Conservation (phyloP, 2,329 filamentous ascomycete genomes). For the Pestalotiopsis sp. region DNA sequence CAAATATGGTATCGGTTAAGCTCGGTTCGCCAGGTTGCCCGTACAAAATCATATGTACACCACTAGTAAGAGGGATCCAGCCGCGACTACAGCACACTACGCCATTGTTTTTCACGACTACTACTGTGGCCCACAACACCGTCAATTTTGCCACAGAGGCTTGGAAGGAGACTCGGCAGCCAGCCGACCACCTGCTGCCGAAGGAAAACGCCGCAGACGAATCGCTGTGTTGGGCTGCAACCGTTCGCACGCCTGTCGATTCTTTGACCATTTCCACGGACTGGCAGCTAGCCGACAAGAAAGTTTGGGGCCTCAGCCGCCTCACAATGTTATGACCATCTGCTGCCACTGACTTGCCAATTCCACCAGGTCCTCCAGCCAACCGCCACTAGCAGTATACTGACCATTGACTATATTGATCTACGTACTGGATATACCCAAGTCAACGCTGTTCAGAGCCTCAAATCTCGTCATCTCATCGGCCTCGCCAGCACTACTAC, state of each 20-base stretch:
- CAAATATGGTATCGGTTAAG: background rate
- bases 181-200: background rate
- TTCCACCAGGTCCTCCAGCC: too few relatives aligned
- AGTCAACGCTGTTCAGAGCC: background rate
- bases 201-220: background rate
- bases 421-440: background rate
- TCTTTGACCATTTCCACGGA: too few relatives aligned
- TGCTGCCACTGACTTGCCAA: too few relatives aligned
- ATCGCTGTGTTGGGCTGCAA: background rate
- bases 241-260: too few relatives aligned
- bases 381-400: background rate
- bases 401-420: background rate
- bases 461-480: background rate
- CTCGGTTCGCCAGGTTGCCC: background rate
- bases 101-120: background rate
- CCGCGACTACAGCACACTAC: background rate
- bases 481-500: background rate
- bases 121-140: background rate
- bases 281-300: background rate
- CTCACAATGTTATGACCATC: too few relatives aligned
- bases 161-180: background rate
- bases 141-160: background rate
- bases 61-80: background rate
- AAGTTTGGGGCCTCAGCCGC: background rate
- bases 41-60: background rate